These are phyloP conservation scores for Penstemon eatonii DNA, from an alignment of 257 asterid genomes.

Conservation along the genomic window DNA sequence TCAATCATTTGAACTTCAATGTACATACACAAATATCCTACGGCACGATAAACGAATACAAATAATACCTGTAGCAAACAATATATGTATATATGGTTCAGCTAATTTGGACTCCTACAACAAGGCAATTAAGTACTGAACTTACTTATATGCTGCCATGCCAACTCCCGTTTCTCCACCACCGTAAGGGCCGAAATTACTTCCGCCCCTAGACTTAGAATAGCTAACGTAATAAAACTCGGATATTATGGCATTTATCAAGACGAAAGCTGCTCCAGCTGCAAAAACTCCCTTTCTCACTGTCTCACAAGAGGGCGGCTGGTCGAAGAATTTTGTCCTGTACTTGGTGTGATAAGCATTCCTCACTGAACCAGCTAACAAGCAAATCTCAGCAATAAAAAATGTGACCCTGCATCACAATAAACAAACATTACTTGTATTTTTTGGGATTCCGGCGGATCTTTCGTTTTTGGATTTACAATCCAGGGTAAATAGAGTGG, in stretches of 20 bases:
- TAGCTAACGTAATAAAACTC: conserved; percentile 34
- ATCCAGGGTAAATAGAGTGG: too few relatives aligned
- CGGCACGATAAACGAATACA: too few relatives aligned
- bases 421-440: too few relatives aligned
- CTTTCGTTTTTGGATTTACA: too few relatives aligned
- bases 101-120: not conserved
- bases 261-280: conserved; percentile 46
- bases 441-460: too few relatives aligned
- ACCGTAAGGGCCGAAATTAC: conserved; percentile 16
- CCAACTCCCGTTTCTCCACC: conserved; percentile 38
- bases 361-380: conserved; percentile 65
- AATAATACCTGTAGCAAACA: too few relatives aligned
- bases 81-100: not conserved
- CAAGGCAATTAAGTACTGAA: not conserved
- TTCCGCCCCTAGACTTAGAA: conserved; percentile 31
- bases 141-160: conserved; percentile 33
- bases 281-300: conserved; percentile 48
- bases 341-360: conserved; percentile 68
- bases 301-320: conserved; percentile 43
- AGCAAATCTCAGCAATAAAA: conserved; percentile 61
- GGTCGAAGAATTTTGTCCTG: conserved; percentile 31
- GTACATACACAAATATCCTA: too few relatives aligned
- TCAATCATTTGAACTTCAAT: too few relatives aligned
- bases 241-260: conserved; percentile 39
- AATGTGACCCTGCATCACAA: conserved; percentile 38